Conservation (phyloP, 768 basidiomycete genomes). For the Multifurca ochricompacta region DNA sequence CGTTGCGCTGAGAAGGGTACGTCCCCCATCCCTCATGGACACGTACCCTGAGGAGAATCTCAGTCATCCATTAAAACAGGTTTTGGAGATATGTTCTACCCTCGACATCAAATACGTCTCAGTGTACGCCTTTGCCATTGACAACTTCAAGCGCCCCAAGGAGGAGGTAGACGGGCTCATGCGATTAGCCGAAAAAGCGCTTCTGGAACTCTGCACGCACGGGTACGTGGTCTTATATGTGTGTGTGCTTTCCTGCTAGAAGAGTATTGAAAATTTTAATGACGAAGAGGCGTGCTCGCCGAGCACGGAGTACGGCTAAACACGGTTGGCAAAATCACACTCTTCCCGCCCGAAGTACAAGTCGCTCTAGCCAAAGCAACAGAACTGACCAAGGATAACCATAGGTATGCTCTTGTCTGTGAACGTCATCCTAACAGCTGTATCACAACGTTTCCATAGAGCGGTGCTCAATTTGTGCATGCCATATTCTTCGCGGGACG, state of each 20-base stretch:
- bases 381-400: conserved; percentile 64
- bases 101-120: conserved; percentile 80
- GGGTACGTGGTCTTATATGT: conserved; percentile 55
- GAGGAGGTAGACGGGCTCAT: conserved; percentile 87
- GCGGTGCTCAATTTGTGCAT: conserved; percentile 88
- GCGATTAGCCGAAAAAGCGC: conserved; percentile 68
- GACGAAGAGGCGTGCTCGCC: conserved; percentile 67
- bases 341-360: conserved; percentile 77
- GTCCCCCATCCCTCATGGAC: conserved; percentile 24
- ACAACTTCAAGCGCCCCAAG: conserved; percentile 85
- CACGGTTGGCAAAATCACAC: conserved; percentile 62
- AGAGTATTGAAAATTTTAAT: not conserved
- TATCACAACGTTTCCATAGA: conserved; percentile 32
- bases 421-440: not conserved
- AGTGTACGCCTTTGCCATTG: conserved; percentile 96
- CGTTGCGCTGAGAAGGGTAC: conserved; percentile 65
- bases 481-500: conserved; percentile 87
- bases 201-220: conserved; percentile 69
- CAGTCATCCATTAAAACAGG: conserved; percentile 34
- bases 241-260: not conserved
- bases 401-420: conserved; percentile 37
- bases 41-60: not conserved
- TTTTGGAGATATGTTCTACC: conserved; percentile 76
- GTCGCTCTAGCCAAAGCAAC: conserved; percentile 65
- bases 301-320: conserved; percentile 78